Conservation (phyloP, 495 filamentous ascomycete genomes). For the Parachaetomium inaequale region DNA sequence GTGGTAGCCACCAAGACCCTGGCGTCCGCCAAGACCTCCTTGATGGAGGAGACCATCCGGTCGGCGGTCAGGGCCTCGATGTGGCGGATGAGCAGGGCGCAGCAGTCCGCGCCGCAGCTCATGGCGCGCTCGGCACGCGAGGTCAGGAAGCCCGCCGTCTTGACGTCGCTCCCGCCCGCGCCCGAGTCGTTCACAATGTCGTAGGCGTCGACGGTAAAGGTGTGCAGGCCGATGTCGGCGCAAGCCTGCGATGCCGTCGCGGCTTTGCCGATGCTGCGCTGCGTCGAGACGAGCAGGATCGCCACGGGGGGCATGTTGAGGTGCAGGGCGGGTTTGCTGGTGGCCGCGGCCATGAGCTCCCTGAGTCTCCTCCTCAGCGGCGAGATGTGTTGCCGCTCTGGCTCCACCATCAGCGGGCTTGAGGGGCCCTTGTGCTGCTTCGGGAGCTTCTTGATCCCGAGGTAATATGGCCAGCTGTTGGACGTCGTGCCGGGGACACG, state of each 20-base stretch:
- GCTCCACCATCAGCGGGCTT: constrained; percentile 40
- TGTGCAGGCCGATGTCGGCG: constrained; percentile 83
- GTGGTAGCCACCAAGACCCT: constrained; percentile 89
- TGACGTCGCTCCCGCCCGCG: constrained; percentile 80
- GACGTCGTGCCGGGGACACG: constrained; percentile 68
- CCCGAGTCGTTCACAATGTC: constrained; percentile 89
- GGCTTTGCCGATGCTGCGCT: constrained; percentile 87
- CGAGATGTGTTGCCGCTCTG: constrained; percentile 52
- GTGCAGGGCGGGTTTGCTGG: constrained; percentile 80
- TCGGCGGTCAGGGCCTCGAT: constrained; percentile 89
- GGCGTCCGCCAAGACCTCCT: constrained; percentile 67
- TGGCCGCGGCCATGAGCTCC: constrained; percentile 83
- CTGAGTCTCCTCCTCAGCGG: constrained; percentile 71
- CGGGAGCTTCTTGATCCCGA: constrained; percentile 62
- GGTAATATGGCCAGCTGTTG: constrained; percentile 82
- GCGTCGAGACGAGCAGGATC: constrained; percentile 81
- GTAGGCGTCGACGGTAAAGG: constrained; percentile 84
- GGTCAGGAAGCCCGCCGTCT: constrained; percentile 85
- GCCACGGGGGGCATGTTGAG: constrained; percentile 83
- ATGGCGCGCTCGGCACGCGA: constrained; percentile 84
- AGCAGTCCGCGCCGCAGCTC: constrained; percentile 77
- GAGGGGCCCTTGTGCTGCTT: constrained; percentile 35
- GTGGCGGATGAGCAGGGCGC: constrained; percentile 78
- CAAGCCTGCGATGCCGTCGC: constrained; percentile 72
- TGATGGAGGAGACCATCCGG: constrained; percentile 76